Evolutionary conservation across 805 yeast species (phyloP).

Genomic region (Candida xyloterini): DNA sequence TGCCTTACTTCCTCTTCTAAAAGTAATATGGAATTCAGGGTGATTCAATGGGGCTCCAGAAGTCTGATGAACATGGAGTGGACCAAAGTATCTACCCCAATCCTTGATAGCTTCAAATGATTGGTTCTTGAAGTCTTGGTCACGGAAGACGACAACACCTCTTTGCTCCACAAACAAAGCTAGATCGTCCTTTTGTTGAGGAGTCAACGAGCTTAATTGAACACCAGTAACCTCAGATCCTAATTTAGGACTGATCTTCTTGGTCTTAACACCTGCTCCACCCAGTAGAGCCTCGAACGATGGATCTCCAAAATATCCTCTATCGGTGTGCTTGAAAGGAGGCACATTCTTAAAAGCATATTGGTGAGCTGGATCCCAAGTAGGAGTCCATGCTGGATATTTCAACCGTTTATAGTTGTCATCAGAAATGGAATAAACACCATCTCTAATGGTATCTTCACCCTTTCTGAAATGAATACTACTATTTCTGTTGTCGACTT

Average conservation of each 20-base stretch:
- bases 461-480: constrained; percentile 50
- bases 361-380: constrained; percentile 62
- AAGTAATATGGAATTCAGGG: constrained; percentile 63
- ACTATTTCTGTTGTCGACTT: constrained; percentile 18
- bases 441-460: constrained; percentile 49
- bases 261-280: constrained; percentile 24
- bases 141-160: constrained; percentile 65
- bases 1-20: constrained; percentile 44
- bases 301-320: constrained; percentile 69
- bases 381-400: constrained; percentile 61
- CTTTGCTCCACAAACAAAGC: constrained; percentile 66
- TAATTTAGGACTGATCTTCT: constrained; percentile 61
- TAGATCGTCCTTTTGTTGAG: constrained; percentile 61
- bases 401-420: constrained; percentile 34
- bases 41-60: constrained; percentile 62
- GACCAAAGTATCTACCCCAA: constrained; percentile 65
- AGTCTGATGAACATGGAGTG: constrained; percentile 70
- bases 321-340: constrained; percentile 56
- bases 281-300: constrained; percentile 46
- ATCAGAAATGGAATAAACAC: constrained; percentile 44
- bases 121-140: constrained; percentile 59
- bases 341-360: constrained; percentile 34
- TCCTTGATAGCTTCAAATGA: constrained; percentile 48
- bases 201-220: constrained; percentile 53
- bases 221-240: constrained; percentile 64